A percentile compares a stretch with the other conserved stretches of the same genome.
Conservation (phyloP, 2,329 filamentous ascomycete species). For the Exophiala mesophila region DNA sequence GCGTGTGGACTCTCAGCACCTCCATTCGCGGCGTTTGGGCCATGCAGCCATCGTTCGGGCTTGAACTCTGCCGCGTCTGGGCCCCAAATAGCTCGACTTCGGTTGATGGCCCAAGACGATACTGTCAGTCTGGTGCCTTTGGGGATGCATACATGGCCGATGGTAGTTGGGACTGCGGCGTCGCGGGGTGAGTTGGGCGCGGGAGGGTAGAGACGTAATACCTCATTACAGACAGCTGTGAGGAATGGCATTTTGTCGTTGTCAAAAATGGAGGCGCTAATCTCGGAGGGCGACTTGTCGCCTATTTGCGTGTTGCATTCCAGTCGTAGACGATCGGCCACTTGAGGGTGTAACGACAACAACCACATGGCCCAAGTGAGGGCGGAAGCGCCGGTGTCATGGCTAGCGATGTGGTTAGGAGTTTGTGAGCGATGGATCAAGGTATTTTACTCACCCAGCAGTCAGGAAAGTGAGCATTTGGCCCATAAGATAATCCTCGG, state of each 20-base stretch:
- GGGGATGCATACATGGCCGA: conserved; percentile 44
- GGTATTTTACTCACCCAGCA: conserved; percentile 22
- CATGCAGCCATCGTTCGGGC: conserved; percentile 53
- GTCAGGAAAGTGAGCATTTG: conserved; percentile 41
- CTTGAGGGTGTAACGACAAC: conserved; percentile 59
- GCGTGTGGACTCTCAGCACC: conserved; percentile 67
- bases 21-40: conserved; percentile 31
- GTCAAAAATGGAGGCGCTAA: conserved; percentile 1
- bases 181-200: conserved; percentile 37
- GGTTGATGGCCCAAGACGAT: conserved; percentile 36
- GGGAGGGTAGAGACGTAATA: conserved; percentile 39
- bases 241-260: conserved; percentile 51
- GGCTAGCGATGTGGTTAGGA: too few species aligned
- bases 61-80: conserved; percentile 29
- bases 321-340: conserved; percentile 62
- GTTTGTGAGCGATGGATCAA: too few species aligned
- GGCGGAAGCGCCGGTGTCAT: conserved; percentile 72
- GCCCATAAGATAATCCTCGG: conserved; percentile 36
- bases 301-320: conserved; percentile 52
- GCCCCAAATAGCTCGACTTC: conserved; percentile 28
- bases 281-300: conserved; percentile 50
- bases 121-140: conserved; percentile 42
- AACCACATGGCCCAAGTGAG: conserved; percentile 72
- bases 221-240: conserved; percentile 26
- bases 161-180: conserved; percentile 35